phyloP scores from a whole-genome alignment of 148 eudicot genomes.

The Diospyros kaki region DNA sequence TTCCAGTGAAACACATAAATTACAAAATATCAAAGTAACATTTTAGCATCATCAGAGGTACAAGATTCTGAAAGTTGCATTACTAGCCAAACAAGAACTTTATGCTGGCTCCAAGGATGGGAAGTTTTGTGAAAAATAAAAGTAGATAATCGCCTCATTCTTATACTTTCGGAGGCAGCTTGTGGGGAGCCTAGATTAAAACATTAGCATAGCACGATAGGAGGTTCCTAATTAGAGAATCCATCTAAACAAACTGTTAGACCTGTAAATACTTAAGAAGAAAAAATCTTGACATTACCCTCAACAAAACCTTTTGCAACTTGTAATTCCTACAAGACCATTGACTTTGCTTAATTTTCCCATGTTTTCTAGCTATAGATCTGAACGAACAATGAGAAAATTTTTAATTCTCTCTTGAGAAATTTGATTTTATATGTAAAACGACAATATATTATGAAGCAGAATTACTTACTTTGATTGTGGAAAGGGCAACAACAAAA shows the following conservation, averaged over 20 bases:
- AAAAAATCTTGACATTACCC: not conserved
- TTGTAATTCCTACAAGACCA: slow-evolving; percentile 36
- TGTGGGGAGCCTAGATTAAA: slow-evolving; percentile 16
- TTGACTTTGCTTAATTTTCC: slow-evolving; percentile 65
- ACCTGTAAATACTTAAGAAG: not conserved
- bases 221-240: not conserved
- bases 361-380: slow-evolving; percentile 82
- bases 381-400: slow-evolving; percentile 25
- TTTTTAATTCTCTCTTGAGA: not conserved
- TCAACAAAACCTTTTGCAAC: slow-evolving; percentile 14
- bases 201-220: not conserved
- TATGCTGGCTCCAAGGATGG: slow-evolving; percentile 74
- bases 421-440: not conserved
- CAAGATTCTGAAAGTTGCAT: slow-evolving; percentile 6
- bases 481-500: slow-evolving; percentile 48
- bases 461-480: slow-evolving; percentile 41
- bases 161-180: slow-evolving; percentile 22
- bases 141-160: slow-evolving; percentile 41
- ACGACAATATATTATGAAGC: not conserved
- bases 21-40: not conserved
- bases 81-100: slow-evolving; percentile 76
- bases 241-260: not conserved
- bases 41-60: not conserved
- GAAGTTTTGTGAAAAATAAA: slow-evolving; percentile 49
- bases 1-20: not conserved